Evolutionary conservation across 371 early-diverging fungal species (phyloP).

Genomic region (Blakeslea trispora): DNA sequence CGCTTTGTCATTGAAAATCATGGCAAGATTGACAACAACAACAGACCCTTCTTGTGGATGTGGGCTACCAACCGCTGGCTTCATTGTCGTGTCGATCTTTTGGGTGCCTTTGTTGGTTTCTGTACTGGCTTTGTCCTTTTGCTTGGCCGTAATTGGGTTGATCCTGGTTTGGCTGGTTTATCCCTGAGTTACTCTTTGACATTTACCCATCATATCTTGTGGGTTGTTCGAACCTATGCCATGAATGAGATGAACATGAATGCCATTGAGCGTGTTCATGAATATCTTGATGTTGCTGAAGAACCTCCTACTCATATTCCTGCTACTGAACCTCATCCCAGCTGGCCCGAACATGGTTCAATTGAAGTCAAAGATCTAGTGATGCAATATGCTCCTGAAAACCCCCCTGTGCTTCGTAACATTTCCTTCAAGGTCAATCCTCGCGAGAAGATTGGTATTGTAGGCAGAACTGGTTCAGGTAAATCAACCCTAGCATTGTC

Average conservation of each 20-base stretch:
- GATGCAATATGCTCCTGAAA: conserved; percentile 69
- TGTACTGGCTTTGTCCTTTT: conserved; percentile 64
- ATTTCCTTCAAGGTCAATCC: conserved; percentile 62
- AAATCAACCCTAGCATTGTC: conserved; percentile 71
- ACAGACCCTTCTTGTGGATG: conserved; percentile 79
- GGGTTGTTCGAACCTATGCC: conserved; percentile 80
- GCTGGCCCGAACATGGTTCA: conserved; percentile 76
- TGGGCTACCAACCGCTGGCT: conserved; percentile 93
- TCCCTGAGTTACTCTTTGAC: conserved; percentile 73
- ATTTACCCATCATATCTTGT: conserved; percentile 71
- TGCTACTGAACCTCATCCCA: conserved; percentile 49
- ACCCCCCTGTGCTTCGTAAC: conserved; percentile 69
- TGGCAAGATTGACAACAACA: conserved; percentile 64
- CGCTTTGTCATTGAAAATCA: conserved; percentile 64
- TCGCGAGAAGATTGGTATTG: conserved; percentile 65
- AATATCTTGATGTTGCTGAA: conserved; percentile 73
- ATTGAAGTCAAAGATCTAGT: conserved; percentile 65
- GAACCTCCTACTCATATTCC: conserved; percentile 63
- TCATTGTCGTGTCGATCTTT: conserved; percentile 75
- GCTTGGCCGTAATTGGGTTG: conserved; percentile 51
- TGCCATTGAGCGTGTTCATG: conserved; percentile 81
- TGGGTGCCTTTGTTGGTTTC: conserved; percentile 74
- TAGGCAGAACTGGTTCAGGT: conserved; percentile 62
- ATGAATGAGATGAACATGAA: conserved; percentile 86
- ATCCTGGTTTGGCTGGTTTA: conserved; percentile 79